phyloP scores from a whole-genome alignment of 768 basidiomycete species.

The Mycena rosella region DNA sequence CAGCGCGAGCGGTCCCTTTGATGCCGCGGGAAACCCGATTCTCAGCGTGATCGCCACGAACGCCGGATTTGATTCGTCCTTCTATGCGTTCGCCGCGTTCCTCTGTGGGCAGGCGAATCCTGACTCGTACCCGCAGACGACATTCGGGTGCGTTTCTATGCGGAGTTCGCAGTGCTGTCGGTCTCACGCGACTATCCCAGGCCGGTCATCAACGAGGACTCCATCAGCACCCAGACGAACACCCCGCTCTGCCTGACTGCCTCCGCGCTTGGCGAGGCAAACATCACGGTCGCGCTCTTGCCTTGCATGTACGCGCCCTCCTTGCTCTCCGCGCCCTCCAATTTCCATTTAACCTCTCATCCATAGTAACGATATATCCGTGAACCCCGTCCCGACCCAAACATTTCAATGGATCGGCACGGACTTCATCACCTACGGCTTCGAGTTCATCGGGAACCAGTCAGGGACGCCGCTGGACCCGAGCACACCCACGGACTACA shows the following conservation, averaged over 20 bases:
- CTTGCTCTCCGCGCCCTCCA: background rate
- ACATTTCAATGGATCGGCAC: slow-evolving; percentile 16
- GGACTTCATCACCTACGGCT: slow-evolving; percentile 7
- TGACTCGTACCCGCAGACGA: background rate
- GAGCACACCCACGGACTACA: background rate
- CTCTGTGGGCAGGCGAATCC: background rate
- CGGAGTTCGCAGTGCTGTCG: too few relatives aligned
- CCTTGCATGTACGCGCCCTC: background rate
- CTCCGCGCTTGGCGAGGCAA: background rate
- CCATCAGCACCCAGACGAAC: background rate
- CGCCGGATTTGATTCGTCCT: too few relatives aligned
- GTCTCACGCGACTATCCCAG: background rate
- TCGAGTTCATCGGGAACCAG: slow-evolving; percentile 6
- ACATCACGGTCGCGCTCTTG: background rate
- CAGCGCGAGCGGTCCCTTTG: too few relatives aligned
- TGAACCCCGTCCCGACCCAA: slow-evolving; percentile 6
- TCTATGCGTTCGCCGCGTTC: background rate
- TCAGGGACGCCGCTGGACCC: background rate
- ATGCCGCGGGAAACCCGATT: too few relatives aligned
- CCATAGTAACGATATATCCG: background rate
- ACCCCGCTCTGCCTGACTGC: background rate
- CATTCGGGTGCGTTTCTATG: background rate
- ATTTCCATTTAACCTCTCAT: background rate
- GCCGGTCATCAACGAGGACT: background rate
- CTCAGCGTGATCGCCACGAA: too few relatives aligned